A percentile compares a stretch with the other conserved stretches of the same genome.
Evolutionary conservation across 116 monocot genomes (phyloP).

Genomic region (Iris pallida): DNA sequence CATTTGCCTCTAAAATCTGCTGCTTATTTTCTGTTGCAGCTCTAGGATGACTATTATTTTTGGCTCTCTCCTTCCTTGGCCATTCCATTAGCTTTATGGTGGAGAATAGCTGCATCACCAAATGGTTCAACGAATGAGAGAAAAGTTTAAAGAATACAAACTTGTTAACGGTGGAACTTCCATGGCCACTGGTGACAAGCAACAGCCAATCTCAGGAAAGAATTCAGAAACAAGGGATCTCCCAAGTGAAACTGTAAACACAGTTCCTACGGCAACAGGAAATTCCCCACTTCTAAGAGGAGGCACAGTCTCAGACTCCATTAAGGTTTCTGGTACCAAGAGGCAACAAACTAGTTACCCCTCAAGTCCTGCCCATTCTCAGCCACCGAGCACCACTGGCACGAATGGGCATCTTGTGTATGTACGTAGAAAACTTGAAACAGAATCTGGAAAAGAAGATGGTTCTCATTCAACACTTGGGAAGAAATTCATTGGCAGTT

Average conservation of each 20-base stretch:
- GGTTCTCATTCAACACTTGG: background rate
- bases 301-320: background rate
- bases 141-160: slow-evolving; percentile 7
- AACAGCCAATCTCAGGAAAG: slow-evolving; percentile 13
- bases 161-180: slow-evolving; percentile 1
- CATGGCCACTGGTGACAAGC: slow-evolving; percentile 22
- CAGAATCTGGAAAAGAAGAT: slow-evolving; percentile 6
- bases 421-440: slow-evolving; percentile 27
- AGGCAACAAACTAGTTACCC: slow-evolving; percentile 14
- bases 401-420: slow-evolving; percentile 22
- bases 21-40: no score
- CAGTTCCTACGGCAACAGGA: background rate
- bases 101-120: background rate
- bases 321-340: slow-evolving; percentile 3
- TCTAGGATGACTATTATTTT: no score
- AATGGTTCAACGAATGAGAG: slow-evolving; percentile 7
- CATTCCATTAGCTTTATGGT: background rate
- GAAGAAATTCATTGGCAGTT: slow-evolving; percentile 6
- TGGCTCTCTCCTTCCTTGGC: background rate
- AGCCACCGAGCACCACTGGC: background rate
- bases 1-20: no score
- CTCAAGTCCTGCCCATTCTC: slow-evolving; percentile 5
- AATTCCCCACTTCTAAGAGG: background rate
- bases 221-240: slow-evolving; percentile 11
- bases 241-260: slow-evolving; percentile 12